Percentiles rank a stretch among this genome's conserved stretches.
Conservation (phyloP, 345 rosid species). For the Nasturtium officinale region DNA sequence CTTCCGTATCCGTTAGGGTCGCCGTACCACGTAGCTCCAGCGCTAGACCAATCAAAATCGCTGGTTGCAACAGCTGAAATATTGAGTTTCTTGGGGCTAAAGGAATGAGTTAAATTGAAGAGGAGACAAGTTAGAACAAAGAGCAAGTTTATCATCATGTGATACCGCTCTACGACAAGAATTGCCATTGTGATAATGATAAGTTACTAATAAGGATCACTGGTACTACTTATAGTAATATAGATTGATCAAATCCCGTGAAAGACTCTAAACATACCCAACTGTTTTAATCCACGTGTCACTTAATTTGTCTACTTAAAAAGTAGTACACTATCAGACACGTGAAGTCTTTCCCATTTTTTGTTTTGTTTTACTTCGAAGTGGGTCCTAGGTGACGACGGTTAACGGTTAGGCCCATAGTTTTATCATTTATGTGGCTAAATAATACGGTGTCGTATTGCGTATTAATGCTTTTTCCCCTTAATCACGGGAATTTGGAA, state of each 20-base stretch:
- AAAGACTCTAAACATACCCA: conserved; percentile 5
- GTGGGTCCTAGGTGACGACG: conserved; percentile 31
- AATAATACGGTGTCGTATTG: conserved; percentile 12
- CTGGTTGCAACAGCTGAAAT: conserved; percentile 7
- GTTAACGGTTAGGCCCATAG: conserved; percentile 39
- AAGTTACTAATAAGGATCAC: not conserved
- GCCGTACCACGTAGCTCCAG: conserved; percentile 66
- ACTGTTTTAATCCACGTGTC: conserved; percentile 11
- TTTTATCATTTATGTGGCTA: not conserved
- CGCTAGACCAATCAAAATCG: conserved; percentile 49
- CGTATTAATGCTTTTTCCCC: not conserved
- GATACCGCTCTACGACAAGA: not conserved
- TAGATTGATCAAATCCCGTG: conserved; percentile 20
- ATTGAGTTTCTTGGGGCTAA: conserved; percentile 47
- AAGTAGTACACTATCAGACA: not conserved
- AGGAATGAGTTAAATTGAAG: conserved; percentile 41
- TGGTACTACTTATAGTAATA: conserved; percentile 21
- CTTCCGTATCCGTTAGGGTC: conserved; percentile 53
- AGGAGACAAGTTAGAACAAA: conserved; percentile 30
- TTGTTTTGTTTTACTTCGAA: conserved; percentile 7
- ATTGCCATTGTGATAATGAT: conserved; percentile 11
- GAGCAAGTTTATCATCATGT: conserved; percentile 18
- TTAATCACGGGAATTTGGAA: conserved; percentile 29
- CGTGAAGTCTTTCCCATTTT: conserved; percentile 1
- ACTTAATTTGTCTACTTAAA: not conserved